These are phyloP conservation scores for Chloropicon primus DNA, from an alignment of 139 green algal species.

Conservation along the genomic window DNA sequence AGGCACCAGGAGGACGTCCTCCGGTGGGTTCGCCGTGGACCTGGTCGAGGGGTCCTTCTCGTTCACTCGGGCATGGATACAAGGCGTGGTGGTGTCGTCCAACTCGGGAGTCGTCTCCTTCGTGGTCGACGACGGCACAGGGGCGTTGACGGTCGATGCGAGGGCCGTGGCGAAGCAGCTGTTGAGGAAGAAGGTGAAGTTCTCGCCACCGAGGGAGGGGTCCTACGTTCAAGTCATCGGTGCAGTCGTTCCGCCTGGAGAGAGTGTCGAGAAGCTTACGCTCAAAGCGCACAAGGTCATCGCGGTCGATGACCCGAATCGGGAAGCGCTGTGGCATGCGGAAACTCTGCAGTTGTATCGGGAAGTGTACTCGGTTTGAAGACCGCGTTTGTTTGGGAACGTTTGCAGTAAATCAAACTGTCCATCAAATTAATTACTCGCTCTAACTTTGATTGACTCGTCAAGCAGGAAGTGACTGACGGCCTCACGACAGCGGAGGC, in stretches of 20 bases:
- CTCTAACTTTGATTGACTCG: too few relatives aligned
- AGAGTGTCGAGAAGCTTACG: neutral
- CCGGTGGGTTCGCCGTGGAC: neutral
- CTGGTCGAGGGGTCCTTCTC: neutral
- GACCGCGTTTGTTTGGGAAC: too few relatives aligned
- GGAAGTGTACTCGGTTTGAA: neutral
- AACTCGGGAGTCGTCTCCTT: neutral
- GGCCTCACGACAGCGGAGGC: neutral
- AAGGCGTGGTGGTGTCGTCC: neutral
- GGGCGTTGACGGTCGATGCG: neutral
- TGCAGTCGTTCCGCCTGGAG: neutral
- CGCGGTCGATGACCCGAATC: neutral
- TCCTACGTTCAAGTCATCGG: neutral
- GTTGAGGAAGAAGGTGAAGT: neutral
- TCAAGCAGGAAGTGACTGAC: neutral
- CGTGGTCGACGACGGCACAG: neutral
- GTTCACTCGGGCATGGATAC: neutral
- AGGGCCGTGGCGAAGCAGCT: neutral
- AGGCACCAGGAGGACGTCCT: neutral
- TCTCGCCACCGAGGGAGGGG: neutral
- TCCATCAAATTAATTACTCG: too few relatives aligned
- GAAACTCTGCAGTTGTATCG: neutral
- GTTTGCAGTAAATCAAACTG: too few relatives aligned
- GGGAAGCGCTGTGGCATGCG: neutral
- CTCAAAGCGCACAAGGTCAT: neutral